These are phyloP conservation scores for Ogataea haglerorum DNA, from an alignment of 805 yeast genomes.

Conservation along the genomic window DNA sequence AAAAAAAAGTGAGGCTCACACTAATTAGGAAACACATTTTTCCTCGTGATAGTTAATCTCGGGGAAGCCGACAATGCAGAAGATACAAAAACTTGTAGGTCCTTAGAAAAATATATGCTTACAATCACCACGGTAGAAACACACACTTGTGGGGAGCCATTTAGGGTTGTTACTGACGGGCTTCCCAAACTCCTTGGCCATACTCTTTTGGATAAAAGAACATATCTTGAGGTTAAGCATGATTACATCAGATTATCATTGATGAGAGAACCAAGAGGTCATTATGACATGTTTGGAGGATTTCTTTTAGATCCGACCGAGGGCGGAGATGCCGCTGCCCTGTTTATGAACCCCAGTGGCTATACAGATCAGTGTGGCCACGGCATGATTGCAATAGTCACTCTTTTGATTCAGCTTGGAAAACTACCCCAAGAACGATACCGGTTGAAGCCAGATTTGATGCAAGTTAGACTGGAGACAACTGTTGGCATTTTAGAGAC, in stretches of 20 bases:
- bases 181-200: conserved; percentile 23
- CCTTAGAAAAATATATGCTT: too few species aligned
- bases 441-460: conserved; percentile 22
- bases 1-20: neutral
- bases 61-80: conserved; percentile 6
- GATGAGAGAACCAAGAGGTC: conserved; percentile 30
- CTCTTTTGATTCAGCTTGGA: conserved; percentile 19
- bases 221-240: conserved; percentile 16
- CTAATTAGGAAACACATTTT: too few species aligned
- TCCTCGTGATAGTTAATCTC: neutral
- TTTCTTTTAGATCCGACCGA: conserved; percentile 19
- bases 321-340: conserved; percentile 24
- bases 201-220: conserved; percentile 23
- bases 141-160: conserved; percentile 29
- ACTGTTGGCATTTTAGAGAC: conserved; percentile 25
- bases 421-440: conserved; percentile 19
- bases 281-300: conserved; percentile 31
- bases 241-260: conserved; percentile 25
- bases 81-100: too few species aligned
- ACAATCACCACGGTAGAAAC: conserved; percentile 24
- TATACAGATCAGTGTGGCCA: conserved; percentile 32
- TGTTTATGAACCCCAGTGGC: conserved; percentile 28
- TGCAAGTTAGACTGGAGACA: conserved; percentile 22
- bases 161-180: conserved; percentile 20
- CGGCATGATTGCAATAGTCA: conserved; percentile 27